Base-by-base conservation (phyloP, 768 basidiomycete genomes). In the Lactifluus rugatus region DNA sequence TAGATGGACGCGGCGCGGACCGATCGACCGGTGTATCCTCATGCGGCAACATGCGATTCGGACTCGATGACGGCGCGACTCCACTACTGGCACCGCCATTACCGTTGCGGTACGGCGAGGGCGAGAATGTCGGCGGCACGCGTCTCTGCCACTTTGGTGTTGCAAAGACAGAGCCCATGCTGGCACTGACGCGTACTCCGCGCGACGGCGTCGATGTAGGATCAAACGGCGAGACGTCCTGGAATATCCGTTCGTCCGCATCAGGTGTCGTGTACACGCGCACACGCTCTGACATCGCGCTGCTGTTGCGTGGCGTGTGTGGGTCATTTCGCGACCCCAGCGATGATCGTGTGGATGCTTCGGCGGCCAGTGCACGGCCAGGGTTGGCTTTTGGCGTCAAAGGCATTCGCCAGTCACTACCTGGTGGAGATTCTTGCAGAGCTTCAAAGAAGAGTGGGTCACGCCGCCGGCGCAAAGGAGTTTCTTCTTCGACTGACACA, bases 191-290 rank as follows among this genome's bases (percentile, higher is more conserved):
- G 51, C 19, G 81, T 64, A 88, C 82, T 4, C 87, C 86, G 45
- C 88, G 75, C n/a, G 88, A 89, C 3, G 88, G 88, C 9, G 88
- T 89, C 19, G 86, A 85, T 25, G 83, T 82, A 5, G 87, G 87
- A 68, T 91, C 87, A 65, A 89, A 91, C 1, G 82, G 79, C 5
- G 76, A 73, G 42, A 81, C 81, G 21, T 70, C 69, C 48, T 64
- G 66, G 62, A 65, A 67, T 54, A 54, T 69, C 37, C 53, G 56
- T 31, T 61, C 60, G 17, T 50, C 62, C 25, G 62, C 52, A 42
- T 47, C 62, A 42, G 44, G 61, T 55, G 69, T 67, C 23, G 61
- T 60, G 60, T 68, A 69, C 37, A 70, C 65, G 10, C 70, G 68
- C 34, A 66, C 64, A 10, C 62, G 60, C 52, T 64, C 64, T 17